Evolutionary conservation across 345 rosid genomes (phyloP).

Genomic region (Microcos paniculata): DNA sequence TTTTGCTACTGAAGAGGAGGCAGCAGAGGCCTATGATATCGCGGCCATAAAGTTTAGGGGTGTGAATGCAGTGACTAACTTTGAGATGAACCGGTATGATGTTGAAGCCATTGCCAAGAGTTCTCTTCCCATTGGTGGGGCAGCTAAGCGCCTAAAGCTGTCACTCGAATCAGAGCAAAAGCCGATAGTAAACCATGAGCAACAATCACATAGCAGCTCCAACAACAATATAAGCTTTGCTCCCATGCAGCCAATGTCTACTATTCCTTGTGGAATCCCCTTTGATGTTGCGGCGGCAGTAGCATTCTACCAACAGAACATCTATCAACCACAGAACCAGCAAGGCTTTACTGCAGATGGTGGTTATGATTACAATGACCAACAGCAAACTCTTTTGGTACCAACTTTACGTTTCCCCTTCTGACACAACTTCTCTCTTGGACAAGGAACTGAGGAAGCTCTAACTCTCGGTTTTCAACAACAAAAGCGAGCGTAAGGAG

Average conservation of each 20-base stretch:
- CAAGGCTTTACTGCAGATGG: too few relatives aligned
- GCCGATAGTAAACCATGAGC: too few relatives aligned
- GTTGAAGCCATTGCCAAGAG: constrained; percentile 83
- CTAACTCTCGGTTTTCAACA: background rate
- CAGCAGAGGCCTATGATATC: constrained; percentile 96
- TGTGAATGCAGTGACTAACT: constrained; percentile 93
- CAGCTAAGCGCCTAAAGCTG: too few relatives aligned
- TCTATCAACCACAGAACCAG: too few relatives aligned
- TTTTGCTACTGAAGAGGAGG: constrained; percentile 97
- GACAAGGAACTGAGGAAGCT: background rate
- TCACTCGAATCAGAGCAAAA: too few relatives aligned
- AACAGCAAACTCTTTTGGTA: background rate
- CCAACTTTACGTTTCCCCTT: background rate
- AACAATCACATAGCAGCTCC: too few relatives aligned
- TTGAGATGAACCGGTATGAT: constrained; percentile 89
- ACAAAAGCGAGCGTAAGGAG: background rate
- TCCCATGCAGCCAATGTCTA: too few relatives aligned
- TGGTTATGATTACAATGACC: too few relatives aligned
- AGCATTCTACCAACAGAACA: too few relatives aligned
- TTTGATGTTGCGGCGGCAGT: too few relatives aligned
- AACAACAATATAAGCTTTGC: too few relatives aligned
- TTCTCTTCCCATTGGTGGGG: constrained; percentile 79
- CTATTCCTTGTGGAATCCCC: too few relatives aligned
- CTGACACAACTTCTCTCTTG: background rate
- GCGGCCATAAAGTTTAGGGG: constrained; percentile 96